phyloP scores from a whole-genome alignment of 306 rosid species.

The Cicer yamashitae region DNA sequence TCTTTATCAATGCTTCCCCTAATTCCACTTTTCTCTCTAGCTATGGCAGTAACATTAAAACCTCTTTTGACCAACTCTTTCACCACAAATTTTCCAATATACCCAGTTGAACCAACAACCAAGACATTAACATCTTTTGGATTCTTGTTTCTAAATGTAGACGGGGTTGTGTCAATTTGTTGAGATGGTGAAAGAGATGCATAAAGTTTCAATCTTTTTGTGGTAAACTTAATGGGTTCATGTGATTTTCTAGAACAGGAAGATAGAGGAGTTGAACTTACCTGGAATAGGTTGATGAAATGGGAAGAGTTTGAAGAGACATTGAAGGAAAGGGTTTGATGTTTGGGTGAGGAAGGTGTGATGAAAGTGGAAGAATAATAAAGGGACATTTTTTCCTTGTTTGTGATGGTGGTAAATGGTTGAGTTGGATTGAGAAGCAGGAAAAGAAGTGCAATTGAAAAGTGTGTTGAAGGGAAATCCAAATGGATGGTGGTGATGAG shows the following conservation, averaged over 20 bases:
- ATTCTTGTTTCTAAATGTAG: slow-evolving; percentile 64
- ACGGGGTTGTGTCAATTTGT: slow-evolving; percentile 49
- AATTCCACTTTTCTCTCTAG: slow-evolving; percentile 91
- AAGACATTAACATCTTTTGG: slow-evolving; percentile 78
- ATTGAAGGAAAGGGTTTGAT: slow-evolving; percentile 47
- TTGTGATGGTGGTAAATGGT: not conserved
- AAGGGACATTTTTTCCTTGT: slow-evolving; percentile 61
- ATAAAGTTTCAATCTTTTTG: slow-evolving; percentile 54
- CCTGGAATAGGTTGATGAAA: slow-evolving; percentile 56
- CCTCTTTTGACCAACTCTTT: slow-evolving; percentile 83
- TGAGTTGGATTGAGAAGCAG: slow-evolving; percentile 35
- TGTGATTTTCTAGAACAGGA: slow-evolving; percentile 44
- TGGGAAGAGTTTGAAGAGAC: slow-evolving; percentile 67
- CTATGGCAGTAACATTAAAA: slow-evolving; percentile 73
- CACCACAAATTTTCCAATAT: slow-evolving; percentile 90
- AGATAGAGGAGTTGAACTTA: slow-evolving; percentile 53
- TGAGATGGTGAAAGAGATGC: slow-evolving; percentile 57
- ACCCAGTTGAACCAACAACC: slow-evolving; percentile 95
- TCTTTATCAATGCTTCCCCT: slow-evolving; percentile 67
- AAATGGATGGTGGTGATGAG: slow-evolving; percentile 49
- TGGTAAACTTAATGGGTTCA: slow-evolving; percentile 47
- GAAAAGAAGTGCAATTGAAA: slow-evolving; percentile 35
- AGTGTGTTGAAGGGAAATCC: slow-evolving; percentile 34
- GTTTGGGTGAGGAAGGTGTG: slow-evolving; percentile 61
- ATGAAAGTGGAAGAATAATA: slow-evolving; percentile 60